phyloP scores from a whole-genome alignment of 331 rosid genomes.

The Acacia pycnantha region DNA sequence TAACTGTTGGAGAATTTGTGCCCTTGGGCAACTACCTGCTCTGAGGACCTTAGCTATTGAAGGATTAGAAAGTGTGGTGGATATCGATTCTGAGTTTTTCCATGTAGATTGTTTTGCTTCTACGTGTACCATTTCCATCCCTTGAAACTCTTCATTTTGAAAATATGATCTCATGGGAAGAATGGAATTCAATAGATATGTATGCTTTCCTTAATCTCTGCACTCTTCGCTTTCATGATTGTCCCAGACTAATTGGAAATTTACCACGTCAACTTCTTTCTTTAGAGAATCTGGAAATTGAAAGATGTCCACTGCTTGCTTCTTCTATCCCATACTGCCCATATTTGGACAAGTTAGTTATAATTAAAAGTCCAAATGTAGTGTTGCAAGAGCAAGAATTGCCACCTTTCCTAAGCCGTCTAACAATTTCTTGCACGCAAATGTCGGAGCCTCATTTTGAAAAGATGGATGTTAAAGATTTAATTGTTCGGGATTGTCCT shows the following conservation, averaged over 20 bases:
- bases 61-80: background rate
- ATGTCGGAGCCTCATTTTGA: background rate
- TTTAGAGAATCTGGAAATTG: background rate
- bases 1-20: too few species aligned
- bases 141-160: background rate
- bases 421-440: background rate
- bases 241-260: background rate
- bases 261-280: background rate
- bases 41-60: background rate
- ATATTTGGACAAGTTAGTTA: background rate
- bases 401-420: background rate
- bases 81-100: background rate
- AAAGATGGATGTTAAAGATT: background rate
- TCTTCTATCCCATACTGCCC: background rate
- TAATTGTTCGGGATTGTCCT: background rate
- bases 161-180: background rate
- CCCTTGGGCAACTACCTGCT: background rate
- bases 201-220: background rate
- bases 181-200: background rate
- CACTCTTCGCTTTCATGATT: background rate
- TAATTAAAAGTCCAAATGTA: background rate
- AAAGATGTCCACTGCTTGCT: background rate
- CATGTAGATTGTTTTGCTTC: background rate
- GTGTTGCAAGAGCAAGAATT: background rate
- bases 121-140: background rate